Conservation (phyloP, 257 asterid species). For the Haberlea rhodopensis region DNA sequence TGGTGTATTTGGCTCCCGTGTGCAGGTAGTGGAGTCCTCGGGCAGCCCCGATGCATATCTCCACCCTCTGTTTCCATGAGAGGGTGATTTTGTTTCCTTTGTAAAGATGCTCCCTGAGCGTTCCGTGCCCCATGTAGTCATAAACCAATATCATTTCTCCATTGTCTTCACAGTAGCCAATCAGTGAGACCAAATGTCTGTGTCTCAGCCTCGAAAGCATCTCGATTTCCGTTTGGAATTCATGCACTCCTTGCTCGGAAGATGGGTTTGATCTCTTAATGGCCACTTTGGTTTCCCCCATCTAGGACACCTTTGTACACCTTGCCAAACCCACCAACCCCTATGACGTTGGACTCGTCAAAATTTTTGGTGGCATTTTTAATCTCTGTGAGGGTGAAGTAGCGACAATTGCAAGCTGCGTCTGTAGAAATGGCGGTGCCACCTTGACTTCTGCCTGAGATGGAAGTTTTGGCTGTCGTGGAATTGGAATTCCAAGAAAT, state of each 20-base stretch:
- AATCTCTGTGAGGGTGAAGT: slow-evolving; percentile 72
- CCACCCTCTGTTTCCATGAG: slow-evolving; percentile 79
- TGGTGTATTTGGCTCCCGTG: slow-evolving; percentile 80
- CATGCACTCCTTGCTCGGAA: slow-evolving; percentile 80
- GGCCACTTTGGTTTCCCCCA: slow-evolving; percentile 55
- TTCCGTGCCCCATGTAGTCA: slow-evolving; percentile 82
- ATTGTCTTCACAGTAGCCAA: slow-evolving; percentile 82
- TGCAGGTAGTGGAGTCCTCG: slow-evolving; percentile 86
- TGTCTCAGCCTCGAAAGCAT: slow-evolving; percentile 79
- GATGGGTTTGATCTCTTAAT: slow-evolving; percentile 87
- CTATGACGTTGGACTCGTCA: slow-evolving; percentile 83
- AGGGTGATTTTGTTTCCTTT: slow-evolving; percentile 55
- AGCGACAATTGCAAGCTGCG: slow-evolving; percentile 77
- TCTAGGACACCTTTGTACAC: slow-evolving; percentile 80
- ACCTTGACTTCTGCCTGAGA: slow-evolving; percentile 40
- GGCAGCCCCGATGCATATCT: slow-evolving; percentile 80
- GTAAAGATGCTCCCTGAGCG: slow-evolving; percentile 79
- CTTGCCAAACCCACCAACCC: slow-evolving; percentile 91
- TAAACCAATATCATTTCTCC: slow-evolving; percentile 85
- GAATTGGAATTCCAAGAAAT: slow-evolving; percentile 63
- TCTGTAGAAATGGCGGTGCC: slow-evolving; percentile 62
- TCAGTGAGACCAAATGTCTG: slow-evolving; percentile 73
- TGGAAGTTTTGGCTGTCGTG: slow-evolving; percentile 46
- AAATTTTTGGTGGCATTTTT: slow-evolving; percentile 70
- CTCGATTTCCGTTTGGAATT: slow-evolving; percentile 86